Conservation (phyloP, 257 asterid species). For the Scutellaria minor region DNA sequence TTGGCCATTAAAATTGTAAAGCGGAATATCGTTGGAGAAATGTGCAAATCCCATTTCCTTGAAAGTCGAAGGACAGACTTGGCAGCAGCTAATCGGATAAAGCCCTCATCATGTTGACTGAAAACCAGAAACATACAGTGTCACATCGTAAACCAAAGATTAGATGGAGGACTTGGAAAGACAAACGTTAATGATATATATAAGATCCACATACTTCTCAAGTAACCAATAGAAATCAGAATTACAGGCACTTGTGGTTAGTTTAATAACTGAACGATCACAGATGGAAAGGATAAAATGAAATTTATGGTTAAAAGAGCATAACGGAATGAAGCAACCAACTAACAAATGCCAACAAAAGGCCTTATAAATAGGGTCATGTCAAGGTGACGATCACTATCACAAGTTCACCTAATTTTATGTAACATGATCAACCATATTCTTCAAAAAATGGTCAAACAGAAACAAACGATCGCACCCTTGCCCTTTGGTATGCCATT, state of each 20-base stretch:
- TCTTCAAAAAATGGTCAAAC: neutral
- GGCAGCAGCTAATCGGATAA: conserved; percentile 82
- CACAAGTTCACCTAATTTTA: neutral
- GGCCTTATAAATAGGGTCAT: conserved; percentile 15
- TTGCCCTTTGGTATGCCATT: neutral
- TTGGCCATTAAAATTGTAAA: conserved; percentile 65
- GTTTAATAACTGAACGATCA: conserved; percentile 9
- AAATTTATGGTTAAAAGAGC: conserved; percentile 10
- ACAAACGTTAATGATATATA: conserved; percentile 4
- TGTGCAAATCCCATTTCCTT: conserved; percentile 92
- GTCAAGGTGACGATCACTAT: conserved; percentile 23
- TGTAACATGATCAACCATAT: neutral
- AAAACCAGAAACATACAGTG: conserved; percentile 33
- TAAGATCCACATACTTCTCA: conserved; percentile 3
- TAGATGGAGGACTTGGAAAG: conserved; percentile 2
- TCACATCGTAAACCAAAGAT: conserved; percentile 22
- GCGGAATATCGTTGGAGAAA: conserved; percentile 72
- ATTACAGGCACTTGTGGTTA: conserved; percentile 13
- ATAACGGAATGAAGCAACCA: neutral
- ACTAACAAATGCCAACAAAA: conserved; percentile 6
- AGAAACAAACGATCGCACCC: neutral
- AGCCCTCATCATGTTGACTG: conserved; percentile 64
- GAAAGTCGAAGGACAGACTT: conserved; percentile 83
- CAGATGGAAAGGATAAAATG: neutral
- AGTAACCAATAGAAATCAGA: conserved; percentile 27